Conservation (phyloP, 2,329 filamentous ascomycete species). For the Botrytis cinerea region DNA sequence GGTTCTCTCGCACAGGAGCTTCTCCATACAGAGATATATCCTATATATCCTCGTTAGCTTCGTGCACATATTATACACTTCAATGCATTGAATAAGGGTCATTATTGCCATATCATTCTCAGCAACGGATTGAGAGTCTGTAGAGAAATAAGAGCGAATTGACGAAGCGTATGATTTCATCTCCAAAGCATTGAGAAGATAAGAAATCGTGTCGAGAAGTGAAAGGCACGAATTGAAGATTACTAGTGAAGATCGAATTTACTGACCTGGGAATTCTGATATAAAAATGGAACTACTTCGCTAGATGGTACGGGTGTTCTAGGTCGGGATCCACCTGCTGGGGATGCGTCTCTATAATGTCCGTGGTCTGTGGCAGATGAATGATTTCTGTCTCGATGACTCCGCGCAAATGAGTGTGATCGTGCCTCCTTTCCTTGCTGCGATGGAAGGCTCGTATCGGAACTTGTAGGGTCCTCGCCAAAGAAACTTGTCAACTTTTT, state of each 20-base stretch:
- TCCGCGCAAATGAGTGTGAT: conserved; percentile 59
- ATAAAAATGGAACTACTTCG: conserved; percentile 96
- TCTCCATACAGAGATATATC: conserved; percentile 78
- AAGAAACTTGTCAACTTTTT: conserved; percentile 91
- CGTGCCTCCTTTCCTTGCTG: conserved; percentile 59
- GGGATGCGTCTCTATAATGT: conserved; percentile 64
- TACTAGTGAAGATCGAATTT: conserved; percentile 23
- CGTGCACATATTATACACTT: background rate
- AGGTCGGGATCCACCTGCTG: conserved; percentile 65
- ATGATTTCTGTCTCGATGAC: conserved; percentile 74
- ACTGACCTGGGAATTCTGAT: conserved; percentile 78
- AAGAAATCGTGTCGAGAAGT: conserved; percentile 6
- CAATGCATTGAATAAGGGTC: conserved; percentile 24
- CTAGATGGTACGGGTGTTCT: conserved; percentile 84
- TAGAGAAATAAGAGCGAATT: conserved; percentile 23
- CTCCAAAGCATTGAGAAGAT: background rate
- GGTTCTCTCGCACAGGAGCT: conserved; percentile 70
- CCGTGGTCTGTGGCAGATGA: conserved; percentile 71
- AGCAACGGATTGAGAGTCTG: conserved; percentile 10
- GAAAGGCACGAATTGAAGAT: conserved; percentile 16
- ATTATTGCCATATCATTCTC: conserved; percentile 25
- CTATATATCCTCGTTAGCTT: conserved; percentile 44
- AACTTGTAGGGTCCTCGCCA: conserved; percentile 84
- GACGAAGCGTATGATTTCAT: conserved; percentile 25
- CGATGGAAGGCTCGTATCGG: conserved; percentile 65